Base-by-base conservation (phyloP, 371 early-diverging fungal species). In the Dinochytrium kinnereticum region DNA sequence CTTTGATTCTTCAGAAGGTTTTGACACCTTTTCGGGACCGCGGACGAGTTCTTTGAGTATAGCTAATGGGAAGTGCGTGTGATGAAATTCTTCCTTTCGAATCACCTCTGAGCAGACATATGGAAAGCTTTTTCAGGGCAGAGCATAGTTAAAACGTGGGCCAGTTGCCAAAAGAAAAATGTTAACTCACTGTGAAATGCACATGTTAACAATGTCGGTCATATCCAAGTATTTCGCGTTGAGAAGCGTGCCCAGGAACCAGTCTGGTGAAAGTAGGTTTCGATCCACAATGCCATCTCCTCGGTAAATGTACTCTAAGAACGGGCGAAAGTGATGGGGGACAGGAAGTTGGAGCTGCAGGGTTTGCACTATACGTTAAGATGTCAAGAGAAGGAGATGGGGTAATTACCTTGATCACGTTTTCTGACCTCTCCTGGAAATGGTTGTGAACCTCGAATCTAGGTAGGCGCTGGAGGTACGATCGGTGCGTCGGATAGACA, bases 301-400 rank as follows among this genome's bases (percentile, higher is more conserved):
- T 26, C 36, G 36, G 34, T 64, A 64, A 33, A 64, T 64, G 33
- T 30, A 38, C 24, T 64, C 64, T 24, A 64, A 33, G 24, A 64
- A 33, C 2, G 64, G 64, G 5, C 64, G 19, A 28, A 64, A 64
- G 7, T 64, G 64, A 24, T 64, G 64, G 34, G 64, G 64, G 64
- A 24, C 64, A 38, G 64, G 64, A 21, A 64, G 64, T 7, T 30
- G 17, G 7, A n/a, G n/a, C n/a, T n/a, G n/a, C n/a, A n/a, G n/a
- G 34, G 64, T 34, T 57, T 31, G 17, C 36, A 17, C 3, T 36
- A 19, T 7, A 13, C 10, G 64, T n/a, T 53, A 53, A 53, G 26
- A 26, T 19, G 44, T 44, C n/a, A 7, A 53, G 13, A 5, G 24
- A 53, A 15, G 5, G 55, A 5, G 26, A 21, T 53, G 55, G 26